Base-by-base conservation (phyloP, 2,329 filamentous ascomycete genomes). In the Aspergillus sp. region DNA sequence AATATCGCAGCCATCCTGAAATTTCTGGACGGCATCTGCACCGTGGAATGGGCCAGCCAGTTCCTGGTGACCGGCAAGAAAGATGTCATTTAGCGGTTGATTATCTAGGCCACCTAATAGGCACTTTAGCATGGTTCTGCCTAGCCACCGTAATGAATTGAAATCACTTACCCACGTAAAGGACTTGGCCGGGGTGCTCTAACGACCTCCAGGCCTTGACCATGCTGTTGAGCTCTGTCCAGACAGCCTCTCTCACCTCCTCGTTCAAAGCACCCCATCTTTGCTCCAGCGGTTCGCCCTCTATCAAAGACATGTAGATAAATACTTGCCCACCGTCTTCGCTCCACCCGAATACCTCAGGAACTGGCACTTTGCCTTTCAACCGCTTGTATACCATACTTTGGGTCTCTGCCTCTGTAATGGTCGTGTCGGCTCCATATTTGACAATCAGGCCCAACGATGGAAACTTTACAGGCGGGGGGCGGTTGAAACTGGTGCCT, bases 381-480 rank as follows among this genome's bases (percentile, higher is more conserved):
- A 74, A 52, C n/a, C 59, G 55, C 54, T 71, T 59, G 43, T 60
- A 56, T 52, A 75, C 44, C 60, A 66, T 64, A 2, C 57, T 56
- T 61, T 74, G 70, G 17, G 70, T 67, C 48, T 67, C 43, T 19
- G 66, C 67, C 55, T 75, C 74, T 24, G 56, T 52, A 40, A 67
- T 33, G n/a, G 67, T 72, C 14, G 69, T 61, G 31, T 71, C 56
- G 46, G 62, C 64, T 53, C 73, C 70, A 53, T 73, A 76, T 56
- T 76, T 77, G 55, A 76, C 68, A 35, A 72, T 14, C 12, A 76
- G 59, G 2, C 68, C 68, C 19, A 75, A 58, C 5, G 68, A 70
- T 51, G 69, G 69, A 19, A 76, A 60, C 19, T 50, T 60, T 51
- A 76, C 72, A 15, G 72, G 72, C 2, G 65, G 52, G 14, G 73